Percentiles rank a stretch among this genome's conserved stretches.
phyloP scores from a whole-genome alignment of 441 rosid genomes.

The Gossypium laxum region DNA sequence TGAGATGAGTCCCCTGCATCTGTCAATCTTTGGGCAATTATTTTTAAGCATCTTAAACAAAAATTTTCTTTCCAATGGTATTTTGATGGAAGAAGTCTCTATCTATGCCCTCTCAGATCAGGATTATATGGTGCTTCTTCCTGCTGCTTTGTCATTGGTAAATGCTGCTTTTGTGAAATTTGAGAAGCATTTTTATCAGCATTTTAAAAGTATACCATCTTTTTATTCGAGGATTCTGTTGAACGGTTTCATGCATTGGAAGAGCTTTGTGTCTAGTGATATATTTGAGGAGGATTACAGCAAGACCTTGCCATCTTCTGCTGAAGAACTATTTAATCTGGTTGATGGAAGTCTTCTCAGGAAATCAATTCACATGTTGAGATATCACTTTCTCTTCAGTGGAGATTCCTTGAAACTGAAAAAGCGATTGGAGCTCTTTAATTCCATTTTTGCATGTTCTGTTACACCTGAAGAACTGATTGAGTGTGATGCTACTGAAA shows the following conservation, averaged over 20 bases:
- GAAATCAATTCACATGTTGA: conserved; percentile 59
- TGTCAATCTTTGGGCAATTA: conserved; percentile 51
- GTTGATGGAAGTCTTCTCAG: conserved; percentile 62
- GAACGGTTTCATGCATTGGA: conserved; percentile 51
- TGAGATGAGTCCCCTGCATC: conserved; percentile 67
- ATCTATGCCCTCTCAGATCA: conserved; percentile 39
- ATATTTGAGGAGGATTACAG: conserved; percentile 55
- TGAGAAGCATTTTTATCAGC: conserved; percentile 34
- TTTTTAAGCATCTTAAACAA: conserved; percentile 30
- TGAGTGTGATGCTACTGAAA: conserved; percentile 42
- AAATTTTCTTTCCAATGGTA: conserved; percentile 16
- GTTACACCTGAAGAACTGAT: conserved; percentile 38
- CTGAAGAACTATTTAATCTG: conserved; percentile 44
- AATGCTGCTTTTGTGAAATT: conserved; percentile 34
- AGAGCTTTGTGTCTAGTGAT: conserved; percentile 44
- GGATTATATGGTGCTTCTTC: conserved; percentile 58
- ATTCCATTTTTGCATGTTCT: conserved; percentile 37
- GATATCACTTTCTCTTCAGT: conserved; percentile 38
- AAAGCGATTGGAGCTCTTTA: conserved; percentile 44
- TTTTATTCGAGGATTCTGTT: conserved; percentile 50
- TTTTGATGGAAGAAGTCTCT: conserved; percentile 16
- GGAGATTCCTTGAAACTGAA: conserved; percentile 36
- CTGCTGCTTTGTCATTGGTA: conserved; percentile 55
- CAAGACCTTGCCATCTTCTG: conserved; percentile 34
- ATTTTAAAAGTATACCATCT: conserved; percentile 34